Evolutionary conservation across 768 basidiomycete species (phyloP).

Genomic region (Rhodosporidiobolus odoratus): DNA sequence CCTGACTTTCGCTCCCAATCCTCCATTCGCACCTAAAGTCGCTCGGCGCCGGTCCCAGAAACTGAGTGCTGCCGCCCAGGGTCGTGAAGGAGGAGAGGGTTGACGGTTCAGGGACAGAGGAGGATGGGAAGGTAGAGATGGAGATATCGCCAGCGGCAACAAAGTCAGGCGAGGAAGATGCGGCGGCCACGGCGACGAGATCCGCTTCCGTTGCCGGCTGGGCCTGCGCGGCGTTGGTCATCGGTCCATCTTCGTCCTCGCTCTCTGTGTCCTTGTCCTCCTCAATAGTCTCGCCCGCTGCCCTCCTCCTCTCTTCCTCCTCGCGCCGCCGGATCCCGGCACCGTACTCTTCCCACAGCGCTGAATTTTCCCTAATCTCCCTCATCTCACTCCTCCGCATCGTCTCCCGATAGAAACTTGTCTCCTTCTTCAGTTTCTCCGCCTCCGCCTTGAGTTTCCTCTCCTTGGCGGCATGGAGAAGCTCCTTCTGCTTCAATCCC

Average conservation of each 20-base stretch:
- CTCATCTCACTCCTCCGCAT: not conserved
- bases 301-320: not conserved
- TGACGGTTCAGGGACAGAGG: not conserved
- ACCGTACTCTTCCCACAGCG: constrained; percentile 33
- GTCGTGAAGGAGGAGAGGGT: not conserved
- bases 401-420: constrained; percentile 1
- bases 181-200: not conserved
- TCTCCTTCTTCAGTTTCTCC: constrained; percentile 6
- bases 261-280: constrained; percentile 18
- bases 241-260: no score
- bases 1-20: not conserved
- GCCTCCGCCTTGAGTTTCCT: constrained; percentile 3
- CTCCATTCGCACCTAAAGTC: constrained; percentile 28
- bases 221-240: no score
- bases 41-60: not conserved
- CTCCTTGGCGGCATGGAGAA: constrained; percentile 10
- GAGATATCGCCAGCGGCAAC: not conserved
- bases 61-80: not conserved
- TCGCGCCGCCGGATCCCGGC: not conserved
- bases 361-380: constrained; percentile 23
- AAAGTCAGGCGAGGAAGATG: not conserved
- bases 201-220: not conserved
- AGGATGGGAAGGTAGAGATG: not conserved
- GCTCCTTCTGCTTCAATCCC: constrained; percentile 31
- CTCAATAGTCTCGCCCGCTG: not conserved